Percentiles rank a stretch among this genome's conserved stretches.
phyloP scores from a whole-genome alignment of 2,329 filamentous ascomycete species.

The Xylariomycetidae sp. region DNA sequence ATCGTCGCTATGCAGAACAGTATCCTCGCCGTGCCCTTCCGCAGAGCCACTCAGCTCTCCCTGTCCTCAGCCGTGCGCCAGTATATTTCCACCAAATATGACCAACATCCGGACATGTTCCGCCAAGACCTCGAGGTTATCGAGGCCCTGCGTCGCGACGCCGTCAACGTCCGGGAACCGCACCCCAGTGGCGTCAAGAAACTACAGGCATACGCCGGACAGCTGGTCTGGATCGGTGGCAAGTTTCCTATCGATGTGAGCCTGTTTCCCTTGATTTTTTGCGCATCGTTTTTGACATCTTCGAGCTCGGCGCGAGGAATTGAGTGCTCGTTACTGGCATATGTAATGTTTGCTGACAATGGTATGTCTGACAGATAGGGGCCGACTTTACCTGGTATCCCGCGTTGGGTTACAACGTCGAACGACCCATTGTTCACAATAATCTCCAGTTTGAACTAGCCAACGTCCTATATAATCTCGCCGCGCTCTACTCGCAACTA shows the following conservation, averaged over 20 bases:
- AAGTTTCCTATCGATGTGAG: slow-evolving; percentile 93
- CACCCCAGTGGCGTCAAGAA: slow-evolving; percentile 83
- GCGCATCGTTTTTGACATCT: not conserved
- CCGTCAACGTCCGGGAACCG: slow-evolving; percentile 83
- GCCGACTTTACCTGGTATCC: slow-evolving; percentile 97
- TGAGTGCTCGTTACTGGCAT: slow-evolving; percentile 1
- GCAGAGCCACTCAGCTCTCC: slow-evolving; percentile 73
- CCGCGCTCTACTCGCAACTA: slow-evolving; percentile 88
- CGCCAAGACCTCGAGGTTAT: slow-evolving; percentile 78
- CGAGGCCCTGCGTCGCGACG: slow-evolving; percentile 76
- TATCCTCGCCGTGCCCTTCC: slow-evolving; percentile 80
- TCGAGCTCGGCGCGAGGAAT: not conserved
- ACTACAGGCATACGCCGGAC: slow-evolving; percentile 85
- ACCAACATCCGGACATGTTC: slow-evolving; percentile 98
- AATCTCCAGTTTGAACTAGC: slow-evolving; percentile 79
- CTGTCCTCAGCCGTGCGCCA: slow-evolving; percentile 81
- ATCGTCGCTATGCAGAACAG: slow-evolving; percentile 40
- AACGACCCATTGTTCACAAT: slow-evolving; percentile 62
- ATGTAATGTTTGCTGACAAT: too few relatives aligned
- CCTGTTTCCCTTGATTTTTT: slow-evolving; percentile 10
- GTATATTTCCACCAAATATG: slow-evolving; percentile 97
- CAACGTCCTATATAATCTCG: slow-evolving; percentile 90
- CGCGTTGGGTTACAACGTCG: slow-evolving; percentile 82
- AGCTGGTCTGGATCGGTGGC: slow-evolving; percentile 86
- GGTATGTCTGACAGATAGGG: slow-evolving; percentile 59